These are phyloP conservation scores for Corchorus olitorius DNA, from an alignment of 345 rosid species.

Conservation along the genomic window DNA sequence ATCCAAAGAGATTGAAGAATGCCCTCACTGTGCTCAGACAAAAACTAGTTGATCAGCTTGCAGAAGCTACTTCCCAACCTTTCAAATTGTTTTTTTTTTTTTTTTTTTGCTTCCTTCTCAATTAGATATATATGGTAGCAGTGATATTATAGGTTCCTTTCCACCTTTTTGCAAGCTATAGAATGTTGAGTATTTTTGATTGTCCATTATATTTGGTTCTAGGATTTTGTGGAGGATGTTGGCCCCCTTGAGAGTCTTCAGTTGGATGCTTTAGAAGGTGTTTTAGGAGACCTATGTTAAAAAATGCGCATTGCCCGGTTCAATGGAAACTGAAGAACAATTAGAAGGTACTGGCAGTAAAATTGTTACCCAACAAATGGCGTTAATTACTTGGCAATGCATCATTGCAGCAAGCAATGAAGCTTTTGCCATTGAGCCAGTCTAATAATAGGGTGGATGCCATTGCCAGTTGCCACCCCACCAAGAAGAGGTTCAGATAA, in stretches of 20 bases:
- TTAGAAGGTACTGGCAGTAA: slow-evolving; percentile 47
- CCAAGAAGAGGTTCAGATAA: slow-evolving; percentile 55
- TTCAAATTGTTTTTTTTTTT: slow-evolving; percentile 37
- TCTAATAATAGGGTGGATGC: slow-evolving; percentile 45
- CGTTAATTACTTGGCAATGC: slow-evolving; percentile 87
- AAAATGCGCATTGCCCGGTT: slow-evolving; percentile 80
- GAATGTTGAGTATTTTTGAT: slow-evolving; percentile 1
- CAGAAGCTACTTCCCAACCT: slow-evolving; percentile 61
- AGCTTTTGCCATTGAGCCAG: slow-evolving; percentile 50
- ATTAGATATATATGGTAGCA: too few relatives aligned
- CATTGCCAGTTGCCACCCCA: slow-evolving; percentile 23
- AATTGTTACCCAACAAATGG: slow-evolving; percentile 84
- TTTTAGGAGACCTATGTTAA: slow-evolving; percentile 67
- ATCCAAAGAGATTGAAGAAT: slow-evolving; percentile 72
- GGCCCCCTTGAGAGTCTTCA: slow-evolving; percentile 74
- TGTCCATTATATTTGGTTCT: slow-evolving; percentile 4
- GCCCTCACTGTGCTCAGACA: slow-evolving; percentile 64
- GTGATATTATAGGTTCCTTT: too few relatives aligned
- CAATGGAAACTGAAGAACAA: slow-evolving; percentile 71
- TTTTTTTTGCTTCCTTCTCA: neutral
- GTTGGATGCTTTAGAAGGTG: slow-evolving; percentile 86
- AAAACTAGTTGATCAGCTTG: slow-evolving; percentile 73
- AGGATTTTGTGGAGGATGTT: slow-evolving; percentile 86
- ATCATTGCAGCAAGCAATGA: slow-evolving; percentile 71
- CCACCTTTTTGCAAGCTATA: neutral